Base-by-base conservation (phyloP, 2,329 filamentous ascomycete species). In the Penicillium italicum region DNA sequence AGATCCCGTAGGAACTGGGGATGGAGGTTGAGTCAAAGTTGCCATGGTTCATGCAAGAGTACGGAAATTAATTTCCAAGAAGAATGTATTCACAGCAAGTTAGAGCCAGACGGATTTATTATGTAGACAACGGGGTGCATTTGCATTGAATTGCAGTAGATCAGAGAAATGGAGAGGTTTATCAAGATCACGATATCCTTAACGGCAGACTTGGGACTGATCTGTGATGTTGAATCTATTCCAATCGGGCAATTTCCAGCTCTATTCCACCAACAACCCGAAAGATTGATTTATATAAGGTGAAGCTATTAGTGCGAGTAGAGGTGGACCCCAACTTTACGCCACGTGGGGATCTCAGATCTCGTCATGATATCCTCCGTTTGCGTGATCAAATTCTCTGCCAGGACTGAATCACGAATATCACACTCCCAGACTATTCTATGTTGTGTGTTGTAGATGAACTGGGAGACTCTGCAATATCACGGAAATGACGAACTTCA, bases 331-430 rank as follows among this genome's bases (percentile, higher is more conserved):
- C 43, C 53, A 49, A 12, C 56, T 48, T 41, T n/a, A 2, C 34
- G 14, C 30, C 34, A 18, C 30, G 16, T 52, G n/a, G 28, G 16
- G 28, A 41, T 10, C n/a, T 31, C 11, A 37, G 18, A 61, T 55
- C 37, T 62, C 60, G 56, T 44, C 61, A 63, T 58, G 49, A 58
- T 62, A 57, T 61, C 56, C 56, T 59, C 61, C 61, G 61, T 52
- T 63, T 11, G 61, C 61, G 61, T 63, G 60, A 63, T 61, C 52
- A 36, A 5, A 3, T 8, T 8, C 10, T 26, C 2, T 26, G 4
- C n/a, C n/a, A 7, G 26, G 26, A 38, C 36, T 38, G 3, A 26
- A 28, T 28, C 16, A 26, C 40, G 3, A 42, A 4, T 42, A n/a
- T 22, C n/a, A 22, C 16, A 6, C 20, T 2, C 4, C 6, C 9